Conservation (phyloP, 768 basidiomycete species). For the Podaxis rugospora region DNA sequence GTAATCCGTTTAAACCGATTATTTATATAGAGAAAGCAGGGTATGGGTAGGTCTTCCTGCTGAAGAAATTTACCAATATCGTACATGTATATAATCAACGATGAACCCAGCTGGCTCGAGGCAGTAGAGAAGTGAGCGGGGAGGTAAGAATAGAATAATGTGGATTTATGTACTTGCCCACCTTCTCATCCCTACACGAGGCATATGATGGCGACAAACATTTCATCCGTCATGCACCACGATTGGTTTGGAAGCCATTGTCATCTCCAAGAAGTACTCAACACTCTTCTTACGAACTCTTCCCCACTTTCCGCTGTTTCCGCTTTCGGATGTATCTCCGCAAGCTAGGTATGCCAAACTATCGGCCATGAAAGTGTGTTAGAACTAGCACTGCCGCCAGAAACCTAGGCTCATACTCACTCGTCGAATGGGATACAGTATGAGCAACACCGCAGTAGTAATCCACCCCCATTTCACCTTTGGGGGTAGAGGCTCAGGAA, state of each 20-base stretch:
- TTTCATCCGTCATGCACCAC: background rate
- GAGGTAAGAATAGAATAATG: background rate
- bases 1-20: background rate
- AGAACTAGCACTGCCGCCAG: background rate
- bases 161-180: background rate
- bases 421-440: slow-evolving; percentile 65
- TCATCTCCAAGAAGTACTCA: background rate
- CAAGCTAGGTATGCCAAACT: slow-evolving; percentile 65
- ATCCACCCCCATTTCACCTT: slow-evolving; percentile 65
- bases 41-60: background rate
- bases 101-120: background rate
- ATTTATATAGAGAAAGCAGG: background rate
- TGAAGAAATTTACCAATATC: too few species aligned
- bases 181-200: background rate
- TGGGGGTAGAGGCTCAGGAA: slow-evolving; percentile 56
- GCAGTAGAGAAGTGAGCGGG: background rate
- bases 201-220: background rate
- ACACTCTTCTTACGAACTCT: slow-evolving; percentile 22
- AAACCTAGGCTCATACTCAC: slow-evolving; percentile 34
- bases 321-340: slow-evolving; percentile 49
- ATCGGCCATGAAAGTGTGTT: slow-evolving; percentile 11
- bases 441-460: slow-evolving; percentile 51
- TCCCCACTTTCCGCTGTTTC: slow-evolving; percentile 30
- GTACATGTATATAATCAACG: background rate
- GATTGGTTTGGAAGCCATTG: background rate